Evolutionary conservation across 192 early-diverging fungal species (phyloP).

Genomic region (Physocladia obscura): DNA sequence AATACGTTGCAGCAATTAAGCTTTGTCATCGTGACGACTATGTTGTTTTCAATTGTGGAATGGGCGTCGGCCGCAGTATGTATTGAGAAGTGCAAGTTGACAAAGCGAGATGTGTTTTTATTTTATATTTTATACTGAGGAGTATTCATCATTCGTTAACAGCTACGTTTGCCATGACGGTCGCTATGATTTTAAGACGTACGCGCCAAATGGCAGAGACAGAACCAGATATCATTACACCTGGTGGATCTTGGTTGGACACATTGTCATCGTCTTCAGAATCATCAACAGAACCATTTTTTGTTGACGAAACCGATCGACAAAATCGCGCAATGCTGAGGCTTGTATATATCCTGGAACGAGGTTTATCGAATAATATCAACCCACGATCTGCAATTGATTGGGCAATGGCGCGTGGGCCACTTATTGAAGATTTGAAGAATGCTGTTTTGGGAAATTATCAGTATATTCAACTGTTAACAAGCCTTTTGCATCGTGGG

Average conservation of each 20-base stretch:
- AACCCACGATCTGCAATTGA: constrained; percentile 51
- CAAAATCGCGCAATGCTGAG: constrained; percentile 55
- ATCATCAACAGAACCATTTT: background rate
- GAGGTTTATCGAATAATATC: constrained; percentile 40
- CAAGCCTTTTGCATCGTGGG: constrained; percentile 49
- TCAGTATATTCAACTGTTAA: constrained; percentile 42
- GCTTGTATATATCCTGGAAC: constrained; percentile 57
- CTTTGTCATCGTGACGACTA: constrained; percentile 37
- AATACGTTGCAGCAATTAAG: constrained; percentile 55
- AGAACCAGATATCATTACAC: background rate
- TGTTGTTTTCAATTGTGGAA: constrained; percentile 65
- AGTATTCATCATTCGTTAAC: background rate
- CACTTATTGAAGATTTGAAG: constrained; percentile 54
- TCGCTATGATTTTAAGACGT: constrained; percentile 58
- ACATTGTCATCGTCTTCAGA: too few relatives aligned
- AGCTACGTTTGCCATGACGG: constrained; percentile 62
- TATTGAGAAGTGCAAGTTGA: background rate
- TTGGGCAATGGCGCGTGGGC: constrained; percentile 54
- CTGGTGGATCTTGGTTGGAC: background rate
- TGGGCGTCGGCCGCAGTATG: constrained; percentile 62
- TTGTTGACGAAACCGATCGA: constrained; percentile 26
- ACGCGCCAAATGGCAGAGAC: constrained; percentile 40
- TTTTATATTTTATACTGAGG: background rate
- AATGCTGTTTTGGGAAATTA: constrained; percentile 61
- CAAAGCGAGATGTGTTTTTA: background rate